Evolutionary conservation across 768 basidiomycete genomes (phyloP), one percentile per base, ranked within the genome.

Genomic region (Symmetrospora coprosmae): DNA sequence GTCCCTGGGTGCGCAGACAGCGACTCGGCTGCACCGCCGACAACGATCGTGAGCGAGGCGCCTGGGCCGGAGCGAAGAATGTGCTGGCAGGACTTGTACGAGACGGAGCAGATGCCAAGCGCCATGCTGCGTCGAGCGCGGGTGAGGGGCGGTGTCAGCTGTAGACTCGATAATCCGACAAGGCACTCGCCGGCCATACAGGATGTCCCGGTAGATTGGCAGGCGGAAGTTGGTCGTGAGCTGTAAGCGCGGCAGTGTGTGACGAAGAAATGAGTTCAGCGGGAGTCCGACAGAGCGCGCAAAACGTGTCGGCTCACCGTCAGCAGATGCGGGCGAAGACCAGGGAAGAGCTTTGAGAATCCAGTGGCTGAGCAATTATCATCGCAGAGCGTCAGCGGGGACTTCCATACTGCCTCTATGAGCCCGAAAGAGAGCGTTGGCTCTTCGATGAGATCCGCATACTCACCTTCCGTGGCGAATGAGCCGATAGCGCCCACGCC

Each of bases 1-100:
- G 94, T 99, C n/a, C 94, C 94, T 1, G 94, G 94, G 65, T 83
- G 86, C 7, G 94, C 94, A 66, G 82, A 84, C 68, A 99, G 73
- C 72, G 85, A 87, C 76, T 97, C 94, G 16, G 91, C 84, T 0
- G 94, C 92, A 23, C 94, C 94, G 0, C 94, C 94, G 1, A 99
- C 84, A 2, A 99, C 91, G 61, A 99, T 97, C 2, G 85, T 86
- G 67, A 97, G 89, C 0, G 88, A 82, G 17, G 68, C 68, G 9
- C 76, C 76, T 0, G 73, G 69, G 19, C 75, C 75, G 77, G 76
- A 59, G 1, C 69, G 69, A 19, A 99, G 76, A 61, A 96, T 92
- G 72, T 88, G 89, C 34, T 84, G 83, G 72, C 94, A 99, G 1
- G 86, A 85, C 63, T 78, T 72, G 72, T 87, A 91, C 68, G 86